These are phyloP conservation scores for Cystobasidium tubakii DNA, from an alignment of 768 basidiomycete genomes.

Conservation along the genomic window DNA sequence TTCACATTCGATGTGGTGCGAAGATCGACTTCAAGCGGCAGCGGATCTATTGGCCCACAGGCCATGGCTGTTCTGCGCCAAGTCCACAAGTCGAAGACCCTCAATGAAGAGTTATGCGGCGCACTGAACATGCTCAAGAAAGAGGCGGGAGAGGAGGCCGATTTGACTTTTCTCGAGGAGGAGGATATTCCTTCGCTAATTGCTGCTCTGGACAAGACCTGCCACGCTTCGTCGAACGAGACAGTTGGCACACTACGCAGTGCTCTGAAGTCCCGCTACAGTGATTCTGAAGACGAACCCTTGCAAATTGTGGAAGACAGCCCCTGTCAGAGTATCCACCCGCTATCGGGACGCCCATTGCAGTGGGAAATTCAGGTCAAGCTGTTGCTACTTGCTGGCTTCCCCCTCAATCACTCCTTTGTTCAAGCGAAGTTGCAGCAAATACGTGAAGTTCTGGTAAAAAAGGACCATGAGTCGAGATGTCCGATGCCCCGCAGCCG, in stretches of 20 bases:
- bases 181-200: not conserved
- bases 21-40: not conserved
- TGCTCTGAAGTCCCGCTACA: not conserved
- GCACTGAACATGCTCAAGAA: not conserved
- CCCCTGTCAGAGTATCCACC: not conserved
- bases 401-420: not conserved
- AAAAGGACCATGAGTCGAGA: not conserved
- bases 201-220: not conserved
- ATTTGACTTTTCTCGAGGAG: not conserved
- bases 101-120: not conserved
- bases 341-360: not conserved
- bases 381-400: not conserved
- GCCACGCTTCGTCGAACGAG: not conserved
- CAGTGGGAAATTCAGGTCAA: not conserved
- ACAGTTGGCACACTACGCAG: not conserved
- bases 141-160: not conserved
- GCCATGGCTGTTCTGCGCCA: not conserved
- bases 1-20: slow-evolving; percentile 2
- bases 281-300: not conserved
- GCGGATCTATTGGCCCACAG: not conserved
- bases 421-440: not conserved
- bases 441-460: not conserved
- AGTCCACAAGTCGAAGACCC: not conserved
- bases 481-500: not conserved
- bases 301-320: not conserved